Percentiles rank a stretch among this genome's conserved stretches.
These are phyloP conservation scores for Aspergillus panamensis DNA, from an alignment of 495 filamentous ascomycete genomes.

Conservation along the genomic window DNA sequence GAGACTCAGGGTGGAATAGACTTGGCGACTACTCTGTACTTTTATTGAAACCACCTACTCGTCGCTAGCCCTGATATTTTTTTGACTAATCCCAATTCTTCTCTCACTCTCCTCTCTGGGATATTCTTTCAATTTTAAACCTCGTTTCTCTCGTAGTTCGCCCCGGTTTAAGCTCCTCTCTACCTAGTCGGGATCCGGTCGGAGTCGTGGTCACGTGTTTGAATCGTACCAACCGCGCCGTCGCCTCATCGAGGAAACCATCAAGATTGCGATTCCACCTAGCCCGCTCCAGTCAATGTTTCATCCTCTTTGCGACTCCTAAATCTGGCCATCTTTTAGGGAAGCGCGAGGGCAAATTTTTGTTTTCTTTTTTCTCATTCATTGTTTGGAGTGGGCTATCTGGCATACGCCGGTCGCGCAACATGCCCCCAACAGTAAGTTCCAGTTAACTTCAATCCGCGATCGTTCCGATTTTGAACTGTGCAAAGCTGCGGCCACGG, in stretches of 20 bases:
- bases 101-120: too few species aligned
- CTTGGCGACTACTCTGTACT: slow-evolving; percentile 22
- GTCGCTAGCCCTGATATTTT: slow-evolving; percentile 17
- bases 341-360: background rate
- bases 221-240: background rate
- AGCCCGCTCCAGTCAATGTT: too few species aligned
- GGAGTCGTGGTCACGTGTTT: background rate
- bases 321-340: background rate
- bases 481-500: background rate
- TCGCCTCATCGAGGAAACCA: too few species aligned
- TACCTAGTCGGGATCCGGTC: background rate
- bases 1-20: slow-evolving; percentile 18
- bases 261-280: too few species aligned
- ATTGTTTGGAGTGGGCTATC: slow-evolving; percentile 5
- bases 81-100: slow-evolving; percentile 14
- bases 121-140: background rate
- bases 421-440: slow-evolving; percentile 46
- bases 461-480: background rate
- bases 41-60: slow-evolving; percentile 20
- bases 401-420: slow-evolving; percentile 15
- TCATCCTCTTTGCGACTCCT: too few species aligned
- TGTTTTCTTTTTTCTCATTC: background rate
- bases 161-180: background rate
- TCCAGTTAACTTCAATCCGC: slow-evolving; percentile 10
- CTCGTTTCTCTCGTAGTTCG: background rate